Evolutionary conservation across 108 stramenopile species (phyloP), one percentile per base, ranked within the genome.

Genomic region (Nitzschia sp.): DNA sequence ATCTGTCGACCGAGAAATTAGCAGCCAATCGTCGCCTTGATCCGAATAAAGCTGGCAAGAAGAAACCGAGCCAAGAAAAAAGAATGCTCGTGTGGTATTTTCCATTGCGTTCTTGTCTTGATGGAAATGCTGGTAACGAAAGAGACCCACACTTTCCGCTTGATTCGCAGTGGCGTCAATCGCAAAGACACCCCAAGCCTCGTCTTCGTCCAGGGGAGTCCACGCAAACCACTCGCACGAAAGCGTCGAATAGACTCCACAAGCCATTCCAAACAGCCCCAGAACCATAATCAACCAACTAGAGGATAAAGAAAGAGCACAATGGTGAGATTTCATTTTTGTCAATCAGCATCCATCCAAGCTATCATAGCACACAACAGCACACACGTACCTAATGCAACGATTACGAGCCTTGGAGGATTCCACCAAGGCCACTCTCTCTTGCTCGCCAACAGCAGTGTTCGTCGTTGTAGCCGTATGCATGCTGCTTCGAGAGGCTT

Each of bases 201-300:
- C 23, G 11, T 15, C 19, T 1, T 5, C 24, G 15, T 26, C 24
- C 3, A 4, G n/a, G 19, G 24, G 1, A 1, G 31, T 34, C 35
- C 38, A 62, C 24, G n/a, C 61, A 42, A 25, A 62, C 61, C 61
- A 62, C 25, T 62, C 38, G 24, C 61, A 62, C 42, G 61, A 62
- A 25, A 25, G 38, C 0, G 42, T 46, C 28, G 61, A 31, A 5
- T 62, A 62, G 6, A 62, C 21, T 19, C 42, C 25, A 25, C 61
- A 62, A 46, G 32, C 26, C 24, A 62, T 34, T 1, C 61, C 61
- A 26, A 27, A 42, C 1, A 21, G 31, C n/a, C 42, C 61, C 42
- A 62, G 27, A 0, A 46, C 42, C 1, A 62, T 1, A 2, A 62
- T 42, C 8, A 17, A 62, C 19, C 61, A 31, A 62, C 61, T 62